Base-by-base conservation (phyloP, 805 yeast genomes). In the Nakazawaea ishiwadae region DNA sequence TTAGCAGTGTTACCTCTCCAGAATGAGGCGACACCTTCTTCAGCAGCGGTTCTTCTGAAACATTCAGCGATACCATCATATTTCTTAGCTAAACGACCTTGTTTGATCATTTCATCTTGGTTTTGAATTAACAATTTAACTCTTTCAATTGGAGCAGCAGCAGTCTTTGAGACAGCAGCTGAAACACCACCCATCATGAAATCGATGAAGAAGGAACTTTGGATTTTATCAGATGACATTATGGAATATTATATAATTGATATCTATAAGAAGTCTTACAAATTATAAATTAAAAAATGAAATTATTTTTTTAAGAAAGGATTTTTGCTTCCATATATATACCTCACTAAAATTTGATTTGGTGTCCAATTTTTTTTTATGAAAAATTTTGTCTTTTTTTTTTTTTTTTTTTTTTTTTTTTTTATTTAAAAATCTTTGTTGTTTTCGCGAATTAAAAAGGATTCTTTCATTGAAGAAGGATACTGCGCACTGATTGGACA, bases 1-100 rank as follows among this genome's bases (percentile, higher is more conserved):
- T 89, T 89, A 63, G 97, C 97, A 54, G 96, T 90, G 90, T 89
- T 89, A 81, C 97, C 97, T 84, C 96, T 84, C 97, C 97, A 89
- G 91, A 89, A 88, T 51, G 97, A 73, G 55, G 72, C 77, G 51
- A 85, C 62, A 81, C 97, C 97, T 77, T 89, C 97, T 57, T 84
- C 87, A 58, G 85, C 84, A 53, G 90, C 84, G 57, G 97, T 90
- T 80, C 96, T 85, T 62, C 66, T 79, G 95, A 90, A 89, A 77
- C 96, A 87, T 65, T 89, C 97, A 51, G 58, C 72, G 53, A 89
- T 90, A 85, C 97, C 97, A 55, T 72, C 79, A 82, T 90, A 89
- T 67, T 75, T 81, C 62, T 66, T 77, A 56, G 87, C 75, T 63
- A 89, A 78, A 78, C 96, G 88, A 66, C 97, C 96, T 76, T 88